These are phyloP conservation scores for Aspergillus pseudonomiae DNA, from an alignment of 2,329 filamentous ascomycete genomes.

Conservation along the genomic window DNA sequence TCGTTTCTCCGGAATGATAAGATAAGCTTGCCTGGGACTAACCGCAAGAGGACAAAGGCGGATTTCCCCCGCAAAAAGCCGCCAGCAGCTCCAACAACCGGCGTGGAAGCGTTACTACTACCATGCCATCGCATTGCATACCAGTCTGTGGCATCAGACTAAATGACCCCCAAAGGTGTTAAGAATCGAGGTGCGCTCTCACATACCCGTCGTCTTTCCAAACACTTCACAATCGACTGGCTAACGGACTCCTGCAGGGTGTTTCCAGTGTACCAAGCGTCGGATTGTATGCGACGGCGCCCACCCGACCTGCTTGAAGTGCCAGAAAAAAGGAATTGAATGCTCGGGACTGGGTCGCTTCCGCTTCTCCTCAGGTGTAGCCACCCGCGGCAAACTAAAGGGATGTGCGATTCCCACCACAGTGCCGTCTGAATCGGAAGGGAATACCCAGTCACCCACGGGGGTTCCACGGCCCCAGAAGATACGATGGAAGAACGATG, in stretches of 20 bases:
- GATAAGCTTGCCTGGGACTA: background rate
- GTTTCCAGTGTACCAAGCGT: slow-evolving; percentile 40
- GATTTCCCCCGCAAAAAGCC: background rate
- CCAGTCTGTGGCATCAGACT: background rate
- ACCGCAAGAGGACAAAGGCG: background rate
- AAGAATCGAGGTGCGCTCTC: slow-evolving; percentile 9
- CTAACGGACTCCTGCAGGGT: slow-evolving; percentile 25
- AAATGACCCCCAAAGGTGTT: background rate
- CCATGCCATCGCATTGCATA: background rate
- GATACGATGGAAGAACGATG: slow-evolving; percentile 19
- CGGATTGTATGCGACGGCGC: slow-evolving; percentile 41
- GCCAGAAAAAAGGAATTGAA: slow-evolving; percentile 31
- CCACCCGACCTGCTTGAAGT: slow-evolving; percentile 37
- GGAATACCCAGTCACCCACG: background rate
- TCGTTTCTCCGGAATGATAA: background rate
- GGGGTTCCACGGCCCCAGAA: background rate
- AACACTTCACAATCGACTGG: background rate
- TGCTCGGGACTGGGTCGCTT: slow-evolving; percentile 36
- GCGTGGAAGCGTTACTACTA: background rate
- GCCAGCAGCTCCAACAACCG: too few relatives aligned
- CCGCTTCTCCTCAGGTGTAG: slow-evolving; percentile 30
- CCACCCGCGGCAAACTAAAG: slow-evolving; percentile 21
- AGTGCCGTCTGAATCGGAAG: background rate
- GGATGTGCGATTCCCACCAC: slow-evolving; percentile 18
- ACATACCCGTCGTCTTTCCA: rapidly evolving